A percentile compares a stretch with the other conserved stretches of the same genome.
phyloP scores from a whole-genome alignment of 129 eudicot species.

The Daucus carota region DH1_v3.0 NC_030385.2:45360501-45361000 shows the following conservation, averaged over 20 bases:
- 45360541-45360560: not conserved
- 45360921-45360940: no score
- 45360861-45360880: no score
- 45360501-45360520: conserved; percentile 5
- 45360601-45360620: not conserved
- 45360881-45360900: no score
- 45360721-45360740: conserved; percentile 68
- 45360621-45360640: not conserved
- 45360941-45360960: no score
- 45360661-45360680: conserved; percentile 88
- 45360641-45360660: conserved; percentile 54
- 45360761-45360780: conserved; percentile 34
- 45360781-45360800: conserved; percentile 28
- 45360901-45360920: no score
- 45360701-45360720: conserved; percentile 87
- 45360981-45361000: no score
- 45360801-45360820: no score
- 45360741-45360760: conserved; percentile 82
- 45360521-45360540: conserved; percentile 14
- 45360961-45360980: no score
- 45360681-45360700: conserved; percentile 88
- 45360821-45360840: conserved; percentile 72
- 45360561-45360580: not conserved
- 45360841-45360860: no score
- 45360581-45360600: conserved; percentile 15